Percentiles rank a stretch among this genome's conserved stretches.
These are phyloP conservation scores for Wallacemonas sp. DNA, from an alignment of 208 protist species.

Conservation along the genomic window DNA sequence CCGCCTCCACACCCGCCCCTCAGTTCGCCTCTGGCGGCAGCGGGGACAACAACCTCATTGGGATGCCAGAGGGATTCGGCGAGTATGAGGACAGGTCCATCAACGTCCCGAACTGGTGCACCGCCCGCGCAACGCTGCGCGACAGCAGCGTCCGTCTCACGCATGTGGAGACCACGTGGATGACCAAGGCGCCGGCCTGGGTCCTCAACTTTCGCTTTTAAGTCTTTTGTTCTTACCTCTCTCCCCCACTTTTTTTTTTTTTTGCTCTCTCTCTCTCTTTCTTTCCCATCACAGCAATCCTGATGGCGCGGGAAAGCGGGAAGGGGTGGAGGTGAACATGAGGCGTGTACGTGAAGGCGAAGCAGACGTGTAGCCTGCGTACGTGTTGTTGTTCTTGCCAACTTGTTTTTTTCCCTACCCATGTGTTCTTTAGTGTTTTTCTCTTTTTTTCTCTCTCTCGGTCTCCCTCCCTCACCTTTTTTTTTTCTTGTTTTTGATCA, in stretches of 20 bases:
- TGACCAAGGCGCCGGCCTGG: constrained; percentile 66
- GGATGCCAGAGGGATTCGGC: constrained; percentile 1
- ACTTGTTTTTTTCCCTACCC: too few relatives aligned
- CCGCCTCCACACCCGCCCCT: not conserved
- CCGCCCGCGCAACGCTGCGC: constrained; percentile 8
- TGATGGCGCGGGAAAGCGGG: too few relatives aligned
- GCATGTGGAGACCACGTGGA: constrained; percentile 65
- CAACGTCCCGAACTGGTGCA: constrained; percentile 19
- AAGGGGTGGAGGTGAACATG: too few relatives aligned
- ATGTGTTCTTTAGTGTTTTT: too few relatives aligned
- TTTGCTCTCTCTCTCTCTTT: not conserved
- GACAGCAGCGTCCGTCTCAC: constrained; percentile 30
- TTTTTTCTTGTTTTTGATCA: too few relatives aligned
- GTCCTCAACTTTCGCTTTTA: constrained; percentile 54
- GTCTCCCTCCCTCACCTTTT: too few relatives aligned
- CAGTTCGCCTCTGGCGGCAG: not conserved
- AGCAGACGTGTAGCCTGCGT: too few relatives aligned
- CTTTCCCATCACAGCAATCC: too few relatives aligned
- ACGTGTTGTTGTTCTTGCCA: too few relatives aligned
- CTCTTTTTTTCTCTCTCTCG: too few relatives aligned
- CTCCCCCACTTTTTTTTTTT: not conserved
- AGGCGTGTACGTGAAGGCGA: too few relatives aligned
- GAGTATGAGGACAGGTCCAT: constrained; percentile 11
- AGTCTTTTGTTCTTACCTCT: not conserved
- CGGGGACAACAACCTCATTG: not conserved